phyloP scores from a whole-genome alignment of 2,329 filamentous ascomycete species.

The Arthroderma sp. region DNA sequence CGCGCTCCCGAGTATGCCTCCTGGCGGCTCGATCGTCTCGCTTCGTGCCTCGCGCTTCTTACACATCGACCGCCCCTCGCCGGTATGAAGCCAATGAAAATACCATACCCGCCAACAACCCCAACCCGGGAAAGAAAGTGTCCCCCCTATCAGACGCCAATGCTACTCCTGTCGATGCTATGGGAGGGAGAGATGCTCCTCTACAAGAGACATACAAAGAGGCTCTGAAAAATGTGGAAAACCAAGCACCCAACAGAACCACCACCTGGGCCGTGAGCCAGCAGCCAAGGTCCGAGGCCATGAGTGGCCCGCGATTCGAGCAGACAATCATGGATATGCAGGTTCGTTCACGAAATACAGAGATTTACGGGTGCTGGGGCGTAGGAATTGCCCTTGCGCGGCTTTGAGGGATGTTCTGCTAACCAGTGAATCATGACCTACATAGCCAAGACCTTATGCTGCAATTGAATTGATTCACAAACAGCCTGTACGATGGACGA shows the following conservation, averaged over 20 bases:
- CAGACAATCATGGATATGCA: conserved; percentile 88
- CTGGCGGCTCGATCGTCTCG: conserved; percentile 25
- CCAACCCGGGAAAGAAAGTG: conserved; percentile 35
- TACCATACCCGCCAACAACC: conserved; percentile 43
- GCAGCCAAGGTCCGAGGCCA: conserved; percentile 64
- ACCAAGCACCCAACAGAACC: conserved; percentile 77
- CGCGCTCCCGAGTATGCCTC: conserved; percentile 34
- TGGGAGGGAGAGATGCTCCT: conserved; percentile 37
- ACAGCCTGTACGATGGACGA: conserved; percentile 85
- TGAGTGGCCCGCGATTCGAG: conserved; percentile 91
- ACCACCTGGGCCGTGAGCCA: conserved; percentile 78
- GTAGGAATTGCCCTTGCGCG: background rate
- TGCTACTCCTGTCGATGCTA: conserved; percentile 38
- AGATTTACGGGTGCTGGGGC: background rate
- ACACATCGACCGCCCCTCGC: conserved; percentile 32
- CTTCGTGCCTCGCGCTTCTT: conserved; percentile 23
- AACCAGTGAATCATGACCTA: conserved; percentile 2
- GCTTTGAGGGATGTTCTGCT: background rate
- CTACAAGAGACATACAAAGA: conserved; percentile 44
- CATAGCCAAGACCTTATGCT: conserved; percentile 70
- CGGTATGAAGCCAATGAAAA: conserved; percentile 22
- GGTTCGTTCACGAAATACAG: conserved; percentile 42
- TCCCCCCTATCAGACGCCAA: conserved; percentile 48
- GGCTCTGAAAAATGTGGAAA: conserved; percentile 43
- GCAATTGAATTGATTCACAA: conserved; percentile 95